Percentiles rank a stretch among this genome's conserved stretches.
Evolutionary conservation across 176 grass and related monocot species (phyloP).

Genomic region (Pontederia paniculata): DNA sequence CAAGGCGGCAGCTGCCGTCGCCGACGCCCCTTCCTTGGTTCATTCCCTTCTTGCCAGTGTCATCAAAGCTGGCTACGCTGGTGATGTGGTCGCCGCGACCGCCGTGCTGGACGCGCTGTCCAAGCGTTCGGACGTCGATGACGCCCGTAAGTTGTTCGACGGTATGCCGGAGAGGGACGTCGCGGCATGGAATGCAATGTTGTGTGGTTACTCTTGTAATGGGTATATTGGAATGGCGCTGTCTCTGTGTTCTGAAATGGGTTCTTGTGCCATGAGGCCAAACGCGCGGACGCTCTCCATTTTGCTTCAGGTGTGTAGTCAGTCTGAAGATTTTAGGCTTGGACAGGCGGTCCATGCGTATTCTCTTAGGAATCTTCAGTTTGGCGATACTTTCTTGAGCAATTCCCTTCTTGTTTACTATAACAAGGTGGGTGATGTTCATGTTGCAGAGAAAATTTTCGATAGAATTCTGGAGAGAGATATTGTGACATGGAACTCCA

Average conservation of each 20-base stretch:
- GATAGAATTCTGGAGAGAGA: conserved; percentile 6
- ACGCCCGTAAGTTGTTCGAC: conserved; percentile 18
- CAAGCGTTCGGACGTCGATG: not conserved
- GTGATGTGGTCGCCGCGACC: conserved; percentile 2
- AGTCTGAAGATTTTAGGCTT: not conserved
- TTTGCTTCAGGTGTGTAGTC: conserved; percentile 17
- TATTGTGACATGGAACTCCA: conserved; percentile 18
- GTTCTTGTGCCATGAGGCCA: conserved; percentile 4
- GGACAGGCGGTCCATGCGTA: conserved; percentile 9
- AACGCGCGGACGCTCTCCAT: conserved; percentile 14
- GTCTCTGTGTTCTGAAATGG: conserved; percentile 4
- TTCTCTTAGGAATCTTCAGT: conserved; percentile 7
- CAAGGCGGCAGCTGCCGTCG: not conserved
- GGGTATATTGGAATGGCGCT: not conserved
- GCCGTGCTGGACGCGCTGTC: not conserved
- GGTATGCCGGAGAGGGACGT: conserved; percentile 10
- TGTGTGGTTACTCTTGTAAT: not conserved
- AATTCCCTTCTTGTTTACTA: conserved; percentile 25
- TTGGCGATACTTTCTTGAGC: conserved; percentile 12
- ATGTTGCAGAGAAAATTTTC: conserved; percentile 15
- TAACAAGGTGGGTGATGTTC: conserved; percentile 8
- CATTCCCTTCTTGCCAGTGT: conserved; percentile 6
- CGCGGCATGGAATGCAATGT: conserved; percentile 18
- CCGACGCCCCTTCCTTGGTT: not conserved
- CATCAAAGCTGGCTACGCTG: not conserved